phyloP scores from a whole-genome alignment of 2,329 filamentous ascomycete genomes.

The Cytospora chrysosperma region DNA sequence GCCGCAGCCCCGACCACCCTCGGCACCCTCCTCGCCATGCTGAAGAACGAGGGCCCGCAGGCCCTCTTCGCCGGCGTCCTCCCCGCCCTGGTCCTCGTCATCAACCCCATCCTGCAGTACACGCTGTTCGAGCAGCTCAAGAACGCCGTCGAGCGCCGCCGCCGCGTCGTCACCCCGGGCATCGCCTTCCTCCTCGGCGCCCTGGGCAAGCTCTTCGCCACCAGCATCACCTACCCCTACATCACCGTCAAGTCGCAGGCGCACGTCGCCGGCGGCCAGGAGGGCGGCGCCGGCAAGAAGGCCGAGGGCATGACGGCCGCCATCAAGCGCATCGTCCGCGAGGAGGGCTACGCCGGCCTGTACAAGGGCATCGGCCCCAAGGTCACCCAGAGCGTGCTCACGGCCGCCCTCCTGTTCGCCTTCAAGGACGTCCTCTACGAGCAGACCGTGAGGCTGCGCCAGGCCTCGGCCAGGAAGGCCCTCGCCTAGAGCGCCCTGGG shows the following conservation, averaged over 20 bases:
- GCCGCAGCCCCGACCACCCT: constrained; percentile 70
- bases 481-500: neutral
- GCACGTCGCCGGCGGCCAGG: constrained; percentile 76
- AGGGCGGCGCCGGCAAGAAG: constrained; percentile 58
- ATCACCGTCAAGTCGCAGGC: constrained; percentile 98
- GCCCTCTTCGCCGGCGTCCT: constrained; percentile 91
- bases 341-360: constrained; percentile 88
- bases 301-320: constrained; percentile 79
- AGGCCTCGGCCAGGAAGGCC: constrained; percentile 41
- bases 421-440: constrained; percentile 98
- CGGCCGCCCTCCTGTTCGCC: constrained; percentile 92
- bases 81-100: constrained; percentile 88
- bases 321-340: constrained; percentile 74
- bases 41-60: constrained; percentile 78
- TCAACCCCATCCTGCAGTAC: constrained; percentile 98
- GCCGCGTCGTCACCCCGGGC: constrained; percentile 74
- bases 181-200: constrained; percentile 91
- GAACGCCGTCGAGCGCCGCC: constrained; percentile 71
- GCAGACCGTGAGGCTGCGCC: constrained; percentile 67
- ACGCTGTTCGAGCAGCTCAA: constrained; percentile 99
- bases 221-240: constrained; percentile 93
- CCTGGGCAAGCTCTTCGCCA: constrained; percentile 90
- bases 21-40: constrained; percentile 74
- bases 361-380: constrained; percentile 97
- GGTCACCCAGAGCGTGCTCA: constrained; percentile 94